Evolutionary conservation across 306 rosid genomes (phyloP).

Genomic region (Lathyrus oleraceus): DNA sequence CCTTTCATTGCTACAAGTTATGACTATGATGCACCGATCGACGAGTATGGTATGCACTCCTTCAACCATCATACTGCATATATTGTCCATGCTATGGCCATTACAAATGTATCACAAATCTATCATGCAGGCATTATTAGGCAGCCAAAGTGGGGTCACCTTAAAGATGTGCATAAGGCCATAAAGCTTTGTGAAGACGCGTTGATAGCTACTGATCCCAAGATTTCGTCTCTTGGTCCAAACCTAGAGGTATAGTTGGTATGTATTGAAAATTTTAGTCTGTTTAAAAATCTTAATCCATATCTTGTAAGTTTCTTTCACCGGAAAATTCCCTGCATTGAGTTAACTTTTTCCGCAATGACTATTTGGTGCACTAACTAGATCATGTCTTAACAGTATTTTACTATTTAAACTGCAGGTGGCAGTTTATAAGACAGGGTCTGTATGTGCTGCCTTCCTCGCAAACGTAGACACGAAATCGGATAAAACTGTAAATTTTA

Average conservation of each 20-base stretch:
- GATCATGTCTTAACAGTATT: background rate
- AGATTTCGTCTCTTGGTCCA: conserved; percentile 67
- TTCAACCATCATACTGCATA: conserved; percentile 14
- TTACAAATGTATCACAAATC: background rate
- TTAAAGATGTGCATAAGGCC: conserved; percentile 86
- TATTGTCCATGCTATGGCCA: background rate
- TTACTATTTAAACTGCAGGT: conserved; percentile 53
- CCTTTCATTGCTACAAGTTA: conserved; percentile 93
- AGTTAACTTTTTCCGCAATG: background rate
- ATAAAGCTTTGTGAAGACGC: conserved; percentile 86
- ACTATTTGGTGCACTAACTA: background rate
- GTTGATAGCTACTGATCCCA: conserved; percentile 78
- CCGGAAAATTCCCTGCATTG: background rate
- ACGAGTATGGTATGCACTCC: conserved; percentile 79
- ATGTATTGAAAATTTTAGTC: conserved; percentile 4
- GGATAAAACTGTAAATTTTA: conserved; percentile 74
- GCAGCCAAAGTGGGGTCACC: conserved; percentile 99
- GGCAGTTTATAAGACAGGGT: conserved; percentile 77
- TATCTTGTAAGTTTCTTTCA: conserved; percentile 24
- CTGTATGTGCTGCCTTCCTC: conserved; percentile 85
- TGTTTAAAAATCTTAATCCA: background rate
- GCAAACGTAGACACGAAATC: conserved; percentile 67
- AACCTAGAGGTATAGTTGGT: conserved; percentile 70
- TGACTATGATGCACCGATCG: conserved; percentile 98
- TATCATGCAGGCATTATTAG: conserved; percentile 70